These are phyloP conservation scores for Boletellus deceptivus DNA, from an alignment of 1,284 basidiomycete species.

Conservation along the genomic window DNA sequence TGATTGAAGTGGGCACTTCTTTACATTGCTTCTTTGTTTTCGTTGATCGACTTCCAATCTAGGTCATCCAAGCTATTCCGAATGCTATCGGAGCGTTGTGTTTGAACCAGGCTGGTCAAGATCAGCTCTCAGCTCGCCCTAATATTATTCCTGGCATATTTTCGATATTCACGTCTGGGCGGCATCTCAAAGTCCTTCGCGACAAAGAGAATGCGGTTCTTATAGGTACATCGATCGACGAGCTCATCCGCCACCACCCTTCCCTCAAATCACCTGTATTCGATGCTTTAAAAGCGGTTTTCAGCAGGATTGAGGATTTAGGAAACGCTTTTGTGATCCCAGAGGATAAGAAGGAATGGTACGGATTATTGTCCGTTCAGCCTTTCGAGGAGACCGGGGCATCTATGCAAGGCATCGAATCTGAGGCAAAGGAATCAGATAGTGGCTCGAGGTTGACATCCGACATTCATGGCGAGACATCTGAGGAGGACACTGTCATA, in stretches of 20 bases:
- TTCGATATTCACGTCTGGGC: constrained; percentile 82
- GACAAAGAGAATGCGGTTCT: constrained; percentile 93
- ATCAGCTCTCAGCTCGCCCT: constrained; percentile 75
- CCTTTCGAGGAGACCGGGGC: constrained; percentile 37
- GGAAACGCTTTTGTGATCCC: constrained; percentile 61
- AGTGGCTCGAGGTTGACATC: constrained; percentile 28
- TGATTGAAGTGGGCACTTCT: constrained; percentile 66
- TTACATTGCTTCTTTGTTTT: not conserved
- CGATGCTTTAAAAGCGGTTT: constrained; percentile 65
- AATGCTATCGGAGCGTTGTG: constrained; percentile 98
- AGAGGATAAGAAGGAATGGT: constrained; percentile 63
- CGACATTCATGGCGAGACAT: constrained; percentile 23
- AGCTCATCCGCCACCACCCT: constrained; percentile 96
- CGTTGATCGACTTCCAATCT: constrained; percentile 2
- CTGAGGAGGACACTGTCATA: constrained; percentile 39
- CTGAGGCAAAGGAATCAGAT: constrained; percentile 21
- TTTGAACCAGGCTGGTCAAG: constrained; percentile 87
- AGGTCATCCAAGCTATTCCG: constrained; percentile 90
- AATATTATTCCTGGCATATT: constrained; percentile 85
- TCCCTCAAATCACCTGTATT: constrained; percentile 80
- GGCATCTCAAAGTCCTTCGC: constrained; percentile 81
- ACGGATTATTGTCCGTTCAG: constrained; percentile 48
- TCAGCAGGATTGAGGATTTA: constrained; percentile 72
- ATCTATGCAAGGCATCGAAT: constrained; percentile 55
- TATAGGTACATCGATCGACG: constrained; percentile 89